Evolutionary conservation across 139 green algal species (phyloP).

Genomic region (Astrephomene gubernaculifera): DNA sequence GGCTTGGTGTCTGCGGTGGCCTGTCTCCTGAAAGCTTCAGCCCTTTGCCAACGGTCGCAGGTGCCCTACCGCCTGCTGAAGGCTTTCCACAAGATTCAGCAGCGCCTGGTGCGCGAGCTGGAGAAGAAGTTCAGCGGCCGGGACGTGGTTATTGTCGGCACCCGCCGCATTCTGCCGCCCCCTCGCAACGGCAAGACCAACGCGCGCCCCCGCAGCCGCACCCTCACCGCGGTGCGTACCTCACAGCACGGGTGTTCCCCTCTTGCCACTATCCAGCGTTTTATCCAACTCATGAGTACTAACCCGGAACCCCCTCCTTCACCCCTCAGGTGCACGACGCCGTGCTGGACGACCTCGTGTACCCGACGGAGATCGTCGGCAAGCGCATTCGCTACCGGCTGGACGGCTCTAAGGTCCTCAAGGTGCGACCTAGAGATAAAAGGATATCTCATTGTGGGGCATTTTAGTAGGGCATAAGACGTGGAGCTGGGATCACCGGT

Average conservation of each 20-base stretch:
- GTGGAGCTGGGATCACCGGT: background rate
- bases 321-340: constrained; percentile 93
- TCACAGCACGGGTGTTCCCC: no score
- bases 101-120: constrained; percentile 97
- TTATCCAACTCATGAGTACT: no score
- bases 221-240: constrained; percentile 87
- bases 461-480: background rate
- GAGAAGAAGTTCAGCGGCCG: constrained; percentile 99
- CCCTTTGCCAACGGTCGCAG: constrained; percentile 41
- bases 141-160: constrained; percentile 98
- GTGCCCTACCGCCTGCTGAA: constrained; percentile 98
- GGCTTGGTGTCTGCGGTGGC: no score
- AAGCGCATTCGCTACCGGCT: constrained; percentile 95
- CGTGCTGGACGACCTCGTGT: constrained; percentile 96
- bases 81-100: constrained; percentile 98
- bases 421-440: constrained; percentile 76
- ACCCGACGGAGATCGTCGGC: constrained; percentile 99
- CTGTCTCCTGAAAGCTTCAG: background rate
- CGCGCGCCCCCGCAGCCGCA: constrained; percentile 89
- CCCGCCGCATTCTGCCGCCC: constrained; percentile 93
- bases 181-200: constrained; percentile 74
- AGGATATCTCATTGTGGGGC: no score
- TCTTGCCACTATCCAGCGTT: no score
- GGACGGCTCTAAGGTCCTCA: constrained; percentile 94
- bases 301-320: no score